Base-by-base conservation (phyloP, 345 rosid genomes). In the Jatropha curcas region DNA sequence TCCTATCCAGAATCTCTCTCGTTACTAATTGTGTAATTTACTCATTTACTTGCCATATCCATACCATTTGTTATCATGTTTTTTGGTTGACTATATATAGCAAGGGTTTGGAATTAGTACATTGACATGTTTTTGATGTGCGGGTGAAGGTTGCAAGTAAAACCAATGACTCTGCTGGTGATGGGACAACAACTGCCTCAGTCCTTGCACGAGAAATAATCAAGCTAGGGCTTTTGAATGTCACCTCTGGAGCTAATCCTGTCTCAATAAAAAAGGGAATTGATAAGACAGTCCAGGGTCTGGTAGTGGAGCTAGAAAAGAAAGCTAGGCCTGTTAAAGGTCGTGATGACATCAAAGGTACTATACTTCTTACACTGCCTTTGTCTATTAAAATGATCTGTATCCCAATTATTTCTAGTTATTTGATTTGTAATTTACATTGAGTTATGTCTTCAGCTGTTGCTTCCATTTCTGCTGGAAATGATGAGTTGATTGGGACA, bases 151-250 rank as follows among this genome's bases (percentile, higher is more conserved):
- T 93, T 74, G 99, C 98, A 0, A 92, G 99, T 80, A 95, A 95
- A 82, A 93, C 99, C 50, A 95, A 95, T 70, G 99, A 95, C 81
- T 88, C 97, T 1, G 97, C 99, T 74, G 99, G 98, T 74, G 99
- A 95, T 83, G 99, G 98, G 28, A 95, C 99, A 11, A 95, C 99
- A 57, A 95, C 99, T 53, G 99, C 99, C 0, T 84, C 99, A 31
- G 75, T 95, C 46, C 94, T 95, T 64, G 99, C 98, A 30, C 85
- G 99, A 48, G 99, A 95, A 75, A 92, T 95, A 4, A 95, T 95
- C 73, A 90, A 85, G 67, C 85, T 90, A 56, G 99, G 99, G 25
- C 85, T 95, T 30, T 74, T 95, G 48, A 89, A 88, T n/a, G 97
- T 95, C 61, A 92, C 98, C 8, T 95, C 99, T 48, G 99, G 98